phyloP scores from a whole-genome alignment of 208 protist genomes.

The Leishmania tarentolae region DNA sequence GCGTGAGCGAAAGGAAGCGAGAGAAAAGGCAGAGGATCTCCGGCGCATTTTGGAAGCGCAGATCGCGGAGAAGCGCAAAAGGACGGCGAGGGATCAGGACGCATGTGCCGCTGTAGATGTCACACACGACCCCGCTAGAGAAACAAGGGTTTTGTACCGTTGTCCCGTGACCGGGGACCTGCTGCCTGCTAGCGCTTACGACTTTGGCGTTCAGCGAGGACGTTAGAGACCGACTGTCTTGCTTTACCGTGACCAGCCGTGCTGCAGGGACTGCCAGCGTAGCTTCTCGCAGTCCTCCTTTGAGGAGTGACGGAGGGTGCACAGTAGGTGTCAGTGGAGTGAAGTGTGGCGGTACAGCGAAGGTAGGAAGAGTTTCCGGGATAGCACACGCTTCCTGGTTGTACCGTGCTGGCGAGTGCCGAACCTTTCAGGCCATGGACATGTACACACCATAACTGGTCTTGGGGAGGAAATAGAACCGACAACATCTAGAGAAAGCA shows the following conservation, averaged over 20 bases:
- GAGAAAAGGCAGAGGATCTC: constrained; percentile 16
- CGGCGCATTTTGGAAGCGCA: constrained; percentile 24
- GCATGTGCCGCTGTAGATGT: background rate
- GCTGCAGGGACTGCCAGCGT: background rate
- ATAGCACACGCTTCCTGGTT: background rate
- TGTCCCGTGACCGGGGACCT: constrained; percentile 66
- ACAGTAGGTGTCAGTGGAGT: background rate
- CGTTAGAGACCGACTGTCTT: background rate
- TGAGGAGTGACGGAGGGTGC: background rate
- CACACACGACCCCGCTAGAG: constrained; percentile 11
- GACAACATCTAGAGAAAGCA: background rate
- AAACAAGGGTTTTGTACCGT: constrained; percentile 45
- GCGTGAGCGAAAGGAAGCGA: constrained; percentile 21
- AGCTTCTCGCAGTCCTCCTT: background rate
- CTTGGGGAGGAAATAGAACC: background rate
- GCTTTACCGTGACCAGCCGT: background rate
- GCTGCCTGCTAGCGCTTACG: constrained; percentile 61
- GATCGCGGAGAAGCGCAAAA: constrained; percentile 22
- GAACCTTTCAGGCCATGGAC: background rate
- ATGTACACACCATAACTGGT: background rate
- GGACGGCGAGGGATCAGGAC: background rate
- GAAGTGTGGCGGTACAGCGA: too few species aligned
- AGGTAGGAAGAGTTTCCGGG: too few species aligned
- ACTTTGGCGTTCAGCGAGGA: constrained; percentile 29
- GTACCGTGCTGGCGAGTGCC: background rate